A percentile compares a stretch with the other conserved stretches of the same genome.
Evolutionary conservation across 139 green algal species (phyloP).

Genomic region (Picochlorum sp.): DNA sequence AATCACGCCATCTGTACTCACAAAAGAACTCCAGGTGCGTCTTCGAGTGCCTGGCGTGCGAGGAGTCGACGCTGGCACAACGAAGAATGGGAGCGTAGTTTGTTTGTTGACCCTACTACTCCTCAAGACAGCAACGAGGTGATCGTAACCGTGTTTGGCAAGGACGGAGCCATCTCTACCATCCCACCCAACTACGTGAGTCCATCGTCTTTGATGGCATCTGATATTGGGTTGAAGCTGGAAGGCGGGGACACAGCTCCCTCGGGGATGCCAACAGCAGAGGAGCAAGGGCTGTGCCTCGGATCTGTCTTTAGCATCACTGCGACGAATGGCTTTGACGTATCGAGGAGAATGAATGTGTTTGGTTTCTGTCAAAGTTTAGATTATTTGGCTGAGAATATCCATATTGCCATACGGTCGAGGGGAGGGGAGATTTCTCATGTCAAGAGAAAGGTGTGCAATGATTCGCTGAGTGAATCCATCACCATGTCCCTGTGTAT

Average conservation of each 20-base stretch:
- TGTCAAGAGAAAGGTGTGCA: conserved; percentile 29
- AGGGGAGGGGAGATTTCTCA: conserved; percentile 41
- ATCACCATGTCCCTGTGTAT: conserved; percentile 59
- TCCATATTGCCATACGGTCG: conserved; percentile 28
- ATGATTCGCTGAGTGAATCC: conserved; percentile 47
- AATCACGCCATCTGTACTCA: too few species aligned
- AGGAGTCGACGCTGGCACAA: too few species aligned
- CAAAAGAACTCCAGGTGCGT: too few species aligned
- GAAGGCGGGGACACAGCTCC: neutral
- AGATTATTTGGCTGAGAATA: conserved; percentile 38
- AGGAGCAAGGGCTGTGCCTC: conserved; percentile 68
- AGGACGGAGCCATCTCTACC: too few species aligned
- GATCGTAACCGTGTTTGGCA: too few species aligned
- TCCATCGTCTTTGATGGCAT: neutral
- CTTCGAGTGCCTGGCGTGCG: too few species aligned
- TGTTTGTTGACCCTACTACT: too few species aligned
- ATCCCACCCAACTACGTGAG: too few species aligned
- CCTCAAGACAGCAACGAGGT: too few species aligned
- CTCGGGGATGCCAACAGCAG: conserved; percentile 36
- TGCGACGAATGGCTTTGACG: conserved; percentile 63
- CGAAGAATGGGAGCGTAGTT: too few species aligned
- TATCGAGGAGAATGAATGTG: conserved; percentile 43
- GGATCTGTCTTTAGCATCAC: conserved; percentile 53
- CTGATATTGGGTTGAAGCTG: neutral
- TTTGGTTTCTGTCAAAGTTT: conserved; percentile 62